These are phyloP conservation scores for Paecilomyces variotii DNA, from an alignment of 2,329 filamentous ascomycete genomes.

Conservation along the genomic window DNA sequence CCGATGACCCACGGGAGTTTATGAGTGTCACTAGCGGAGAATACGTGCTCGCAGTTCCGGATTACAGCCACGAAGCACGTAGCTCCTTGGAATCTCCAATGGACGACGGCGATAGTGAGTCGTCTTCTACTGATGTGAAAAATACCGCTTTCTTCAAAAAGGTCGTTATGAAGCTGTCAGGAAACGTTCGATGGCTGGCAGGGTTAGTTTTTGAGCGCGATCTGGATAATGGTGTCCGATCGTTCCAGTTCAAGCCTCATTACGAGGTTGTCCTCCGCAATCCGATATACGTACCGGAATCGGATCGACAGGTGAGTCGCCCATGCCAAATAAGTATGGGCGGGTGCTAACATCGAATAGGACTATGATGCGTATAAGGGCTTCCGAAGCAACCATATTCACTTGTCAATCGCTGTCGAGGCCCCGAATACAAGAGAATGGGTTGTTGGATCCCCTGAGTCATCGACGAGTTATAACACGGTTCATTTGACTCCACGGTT, in stretches of 20 bases:
- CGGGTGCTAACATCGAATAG: constrained; percentile 20
- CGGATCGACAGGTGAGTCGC: constrained; percentile 40
- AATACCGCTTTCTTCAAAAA: constrained; percentile 89
- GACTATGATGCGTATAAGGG: constrained; percentile 87
- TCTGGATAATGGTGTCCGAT: constrained; percentile 59
- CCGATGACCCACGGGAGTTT: constrained; percentile 82
- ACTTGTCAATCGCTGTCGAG: constrained; percentile 84
- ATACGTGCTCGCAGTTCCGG: constrained; percentile 88
- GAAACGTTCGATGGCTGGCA: constrained; percentile 86
- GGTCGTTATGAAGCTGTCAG: constrained; percentile 96
- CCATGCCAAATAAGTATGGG: neutral
- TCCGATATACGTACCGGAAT: constrained; percentile 60
- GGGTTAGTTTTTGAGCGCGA: constrained; percentile 90
- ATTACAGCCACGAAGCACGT: constrained; percentile 81
- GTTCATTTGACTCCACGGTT: constrained; percentile 91
- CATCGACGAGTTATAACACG: constrained; percentile 89
- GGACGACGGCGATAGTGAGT: constrained; percentile 51
- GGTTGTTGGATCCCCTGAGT: constrained; percentile 64
- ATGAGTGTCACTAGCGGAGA: constrained; percentile 95
- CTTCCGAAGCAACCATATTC: constrained; percentile 95
- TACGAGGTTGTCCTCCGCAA: constrained; percentile 84
- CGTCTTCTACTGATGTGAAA: constrained; percentile 56
- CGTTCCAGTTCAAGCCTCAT: constrained; percentile 84
- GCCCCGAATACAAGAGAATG: constrained; percentile 84
- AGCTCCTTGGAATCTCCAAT: constrained; percentile 44